Conservation (phyloP, 2,329 filamentous ascomycete genomes). For the Talaromyces islandicus region DNA sequence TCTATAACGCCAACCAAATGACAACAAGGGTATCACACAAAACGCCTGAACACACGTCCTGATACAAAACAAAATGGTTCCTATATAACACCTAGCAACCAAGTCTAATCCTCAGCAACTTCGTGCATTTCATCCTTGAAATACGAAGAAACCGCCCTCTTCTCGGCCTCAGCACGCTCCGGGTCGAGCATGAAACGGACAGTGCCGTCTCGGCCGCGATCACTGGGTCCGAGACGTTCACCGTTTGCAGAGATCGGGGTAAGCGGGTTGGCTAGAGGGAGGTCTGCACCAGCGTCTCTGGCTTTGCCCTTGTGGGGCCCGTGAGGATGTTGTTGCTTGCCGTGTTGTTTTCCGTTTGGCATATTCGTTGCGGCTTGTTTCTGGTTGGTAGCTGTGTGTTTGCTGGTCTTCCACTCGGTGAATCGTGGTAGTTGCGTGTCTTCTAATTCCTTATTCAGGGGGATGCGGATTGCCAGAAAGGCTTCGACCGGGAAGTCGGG, state of each 20-base stretch:
- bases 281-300: constrained; percentile 11
- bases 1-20: background rate
- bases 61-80: background rate
- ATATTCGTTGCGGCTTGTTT: background rate
- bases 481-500: constrained; percentile 64
- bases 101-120: constrained; percentile 32
- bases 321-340: background rate
- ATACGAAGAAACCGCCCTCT: constrained; percentile 59
- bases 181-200: constrained; percentile 85
- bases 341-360: background rate
- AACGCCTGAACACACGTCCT: background rate
- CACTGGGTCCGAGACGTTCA: constrained; percentile 37
- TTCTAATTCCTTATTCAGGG: constrained; percentile 75
- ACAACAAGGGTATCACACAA: constrained; percentile 9
- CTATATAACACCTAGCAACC: background rate
- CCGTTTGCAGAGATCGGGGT: constrained; percentile 42
- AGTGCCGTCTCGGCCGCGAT: constrained; percentile 60
- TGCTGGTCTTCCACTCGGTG: constrained; percentile 45
- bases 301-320: constrained; percentile 13
- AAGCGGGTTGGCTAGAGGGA: constrained; percentile 22
- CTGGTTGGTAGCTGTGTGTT: background rate
- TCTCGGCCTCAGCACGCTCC: constrained; percentile 66
- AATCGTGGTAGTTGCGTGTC: constrained; percentile 57
- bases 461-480: constrained; percentile 82
- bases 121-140: constrained; percentile 73